Conservation (phyloP, 108 stramenopile species). For the Pseudonitzschia pungens region DNA sequence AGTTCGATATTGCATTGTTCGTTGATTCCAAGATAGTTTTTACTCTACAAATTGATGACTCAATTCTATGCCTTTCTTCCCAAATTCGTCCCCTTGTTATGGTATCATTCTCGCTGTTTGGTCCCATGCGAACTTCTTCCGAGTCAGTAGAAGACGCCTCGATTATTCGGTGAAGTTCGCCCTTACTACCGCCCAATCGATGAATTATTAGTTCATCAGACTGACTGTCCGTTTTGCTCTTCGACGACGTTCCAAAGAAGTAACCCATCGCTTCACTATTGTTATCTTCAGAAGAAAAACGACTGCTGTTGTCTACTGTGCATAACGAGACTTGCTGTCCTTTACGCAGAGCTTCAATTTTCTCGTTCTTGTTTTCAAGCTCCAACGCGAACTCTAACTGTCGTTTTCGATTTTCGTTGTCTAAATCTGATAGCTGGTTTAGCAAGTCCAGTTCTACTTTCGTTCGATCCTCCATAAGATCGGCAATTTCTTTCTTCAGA, state of each 20-base stretch:
- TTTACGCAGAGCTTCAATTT: constrained; percentile 17
- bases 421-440: constrained; percentile 58
- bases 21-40: constrained; percentile 38
- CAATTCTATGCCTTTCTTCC: constrained; percentile 34
- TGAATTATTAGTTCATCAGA: background rate
- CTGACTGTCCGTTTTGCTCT: background rate
- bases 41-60: constrained; percentile 30
- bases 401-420: constrained; percentile 40
- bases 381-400: constrained; percentile 17
- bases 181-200: constrained; percentile 22
- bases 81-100: constrained; percentile 20
- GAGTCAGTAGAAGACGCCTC: constrained; percentile 24
- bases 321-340: background rate
- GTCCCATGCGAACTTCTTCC: constrained; percentile 16
- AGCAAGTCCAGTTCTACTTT: constrained; percentile 63
- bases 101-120: background rate
- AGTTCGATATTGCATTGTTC: constrained; percentile 26
- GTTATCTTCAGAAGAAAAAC: background rate
- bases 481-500: constrained; percentile 74
- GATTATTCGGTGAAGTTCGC: constrained; percentile 27
- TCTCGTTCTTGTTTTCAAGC: constrained; percentile 22
- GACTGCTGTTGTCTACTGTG: background rate
- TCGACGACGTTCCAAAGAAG: background rate
- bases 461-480: constrained; percentile 62
- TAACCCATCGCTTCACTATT: background rate